phyloP scores from a whole-genome alignment of 257 asterid genomes.

The Nicotiana sylvestris region DNA sequence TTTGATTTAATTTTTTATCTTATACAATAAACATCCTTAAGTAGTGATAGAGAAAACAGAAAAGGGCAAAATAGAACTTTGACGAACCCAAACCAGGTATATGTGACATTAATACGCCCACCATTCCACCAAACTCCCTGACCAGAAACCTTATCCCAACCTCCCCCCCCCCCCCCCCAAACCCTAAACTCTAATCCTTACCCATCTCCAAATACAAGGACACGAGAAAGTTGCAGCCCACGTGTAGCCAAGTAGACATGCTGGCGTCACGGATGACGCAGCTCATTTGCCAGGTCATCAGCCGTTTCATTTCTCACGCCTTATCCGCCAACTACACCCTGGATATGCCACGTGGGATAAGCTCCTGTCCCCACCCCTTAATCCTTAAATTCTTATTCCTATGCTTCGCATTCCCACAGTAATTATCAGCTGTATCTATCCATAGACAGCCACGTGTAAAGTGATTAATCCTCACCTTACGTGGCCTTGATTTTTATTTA shows the following conservation, averaged over 20 bases:
- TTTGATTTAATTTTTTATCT: neutral
- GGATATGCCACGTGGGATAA: slow-evolving; percentile 19
- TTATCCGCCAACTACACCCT: slow-evolving; percentile 29
- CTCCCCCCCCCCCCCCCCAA: too few species aligned
- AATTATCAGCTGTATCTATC: neutral
- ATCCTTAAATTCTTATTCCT: neutral
- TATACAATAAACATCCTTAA: neutral
- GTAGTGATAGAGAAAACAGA: neutral
- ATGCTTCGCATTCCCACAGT: neutral
- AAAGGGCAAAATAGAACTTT: neutral
- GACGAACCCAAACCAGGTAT: neutral
- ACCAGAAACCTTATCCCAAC: neutral
- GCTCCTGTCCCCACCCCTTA: neutral
- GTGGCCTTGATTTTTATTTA: neutral
- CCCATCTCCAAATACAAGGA: neutral
- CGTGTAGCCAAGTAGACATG: neutral
- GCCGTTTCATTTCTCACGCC: slow-evolving; percentile 1
- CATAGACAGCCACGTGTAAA: neutral
- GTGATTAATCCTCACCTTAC: neutral
- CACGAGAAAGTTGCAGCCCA: neutral
- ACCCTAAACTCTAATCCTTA: too few species aligned
- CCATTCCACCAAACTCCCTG: neutral
- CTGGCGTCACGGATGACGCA: slow-evolving; percentile 20
- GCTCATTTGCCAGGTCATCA: slow-evolving; percentile 10
- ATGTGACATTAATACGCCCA: neutral